A percentile compares a stretch with the other conserved stretches of the same genome.
These are phyloP conservation scores for Syzygium oleosum DNA, from an alignment of 345 rosid genomes.

Conservation along the genomic window DNA sequence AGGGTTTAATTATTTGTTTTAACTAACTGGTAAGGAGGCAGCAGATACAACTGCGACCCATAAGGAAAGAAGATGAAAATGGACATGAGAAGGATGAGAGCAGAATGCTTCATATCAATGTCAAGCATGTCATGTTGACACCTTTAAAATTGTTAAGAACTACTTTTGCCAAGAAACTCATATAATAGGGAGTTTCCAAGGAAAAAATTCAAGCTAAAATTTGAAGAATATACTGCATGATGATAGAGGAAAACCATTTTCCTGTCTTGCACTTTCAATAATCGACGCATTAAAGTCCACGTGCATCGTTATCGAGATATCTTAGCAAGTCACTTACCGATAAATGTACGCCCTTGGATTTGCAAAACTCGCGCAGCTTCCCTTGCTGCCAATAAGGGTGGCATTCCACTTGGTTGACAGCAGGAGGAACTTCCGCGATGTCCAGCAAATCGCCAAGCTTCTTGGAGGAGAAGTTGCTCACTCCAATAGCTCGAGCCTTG, in stretches of 20 bases:
- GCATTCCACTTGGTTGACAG: constrained; percentile 78
- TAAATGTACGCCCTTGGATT: constrained; percentile 65
- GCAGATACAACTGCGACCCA: neutral
- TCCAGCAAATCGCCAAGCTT: constrained; percentile 63
- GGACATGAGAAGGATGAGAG: neutral
- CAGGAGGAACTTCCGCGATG: constrained; percentile 69
- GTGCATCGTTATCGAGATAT: neutral
- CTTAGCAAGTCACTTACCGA: constrained; percentile 40
- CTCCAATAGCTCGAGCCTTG: constrained; percentile 73
- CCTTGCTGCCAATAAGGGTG: constrained; percentile 84
- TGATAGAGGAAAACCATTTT: neutral
- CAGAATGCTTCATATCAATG: neutral
- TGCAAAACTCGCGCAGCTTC: constrained; percentile 58
- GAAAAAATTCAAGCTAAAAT: neutral
- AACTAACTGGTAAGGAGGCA: too few species aligned
- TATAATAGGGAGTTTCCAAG: neutral
- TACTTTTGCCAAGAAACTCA: neutral
- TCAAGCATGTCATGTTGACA: neutral
- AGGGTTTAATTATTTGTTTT: too few species aligned
- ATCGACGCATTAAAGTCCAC: neutral
- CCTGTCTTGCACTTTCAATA: neutral
- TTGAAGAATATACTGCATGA: neutral
- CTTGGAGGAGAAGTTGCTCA: constrained; percentile 77
- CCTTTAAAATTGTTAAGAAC: neutral
- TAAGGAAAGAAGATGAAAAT: neutral